These are phyloP conservation scores for Pseudogymnoascus sp. DNA, from an alignment of 2,329 filamentous ascomycete genomes.

Conservation along the genomic window DNA sequence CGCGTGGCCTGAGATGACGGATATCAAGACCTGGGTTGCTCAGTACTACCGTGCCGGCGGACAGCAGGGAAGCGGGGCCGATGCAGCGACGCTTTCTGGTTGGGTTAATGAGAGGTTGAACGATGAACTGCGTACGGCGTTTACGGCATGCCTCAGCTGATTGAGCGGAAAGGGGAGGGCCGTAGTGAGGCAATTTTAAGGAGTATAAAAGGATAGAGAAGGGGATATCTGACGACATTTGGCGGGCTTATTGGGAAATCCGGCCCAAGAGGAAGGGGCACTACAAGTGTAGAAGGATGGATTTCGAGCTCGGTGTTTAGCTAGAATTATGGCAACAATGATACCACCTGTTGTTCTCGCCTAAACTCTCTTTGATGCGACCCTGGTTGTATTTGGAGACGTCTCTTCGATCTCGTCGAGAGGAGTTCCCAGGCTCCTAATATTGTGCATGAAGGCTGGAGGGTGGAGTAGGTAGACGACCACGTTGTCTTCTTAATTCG, in stretches of 20 bases:
- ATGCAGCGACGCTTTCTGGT: background rate
- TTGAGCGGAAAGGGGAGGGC: background rate
- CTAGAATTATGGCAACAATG: constrained; percentile 1
- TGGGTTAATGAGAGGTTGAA: constrained; percentile 5
- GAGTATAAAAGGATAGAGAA: background rate
- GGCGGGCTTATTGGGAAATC: background rate
- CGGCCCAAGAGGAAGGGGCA: background rate
- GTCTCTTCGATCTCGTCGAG: background rate
- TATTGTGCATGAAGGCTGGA: background rate
- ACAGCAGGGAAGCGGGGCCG: background rate
- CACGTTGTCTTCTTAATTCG: background rate
- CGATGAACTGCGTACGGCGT: background rate
- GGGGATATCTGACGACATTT: background rate
- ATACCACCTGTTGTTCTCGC: background rate
- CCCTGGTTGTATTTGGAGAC: background rate
- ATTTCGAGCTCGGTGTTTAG: background rate
- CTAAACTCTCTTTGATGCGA: background rate
- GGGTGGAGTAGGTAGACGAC: background rate
- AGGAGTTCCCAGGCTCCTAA: background rate
- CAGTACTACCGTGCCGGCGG: constrained; percentile 18
- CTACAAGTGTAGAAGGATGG: constrained; percentile 1
- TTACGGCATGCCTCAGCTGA: background rate
- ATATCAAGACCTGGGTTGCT: constrained; percentile 71
- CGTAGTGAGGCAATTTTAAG: background rate
- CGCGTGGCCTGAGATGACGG: constrained; percentile 76